Percentiles rank a stretch among this genome's conserved stretches.
These are phyloP conservation scores for Talaromyces nanjingensis DNA, from an alignment of 495 filamentous ascomycete species.

Conservation along the genomic window DNA sequence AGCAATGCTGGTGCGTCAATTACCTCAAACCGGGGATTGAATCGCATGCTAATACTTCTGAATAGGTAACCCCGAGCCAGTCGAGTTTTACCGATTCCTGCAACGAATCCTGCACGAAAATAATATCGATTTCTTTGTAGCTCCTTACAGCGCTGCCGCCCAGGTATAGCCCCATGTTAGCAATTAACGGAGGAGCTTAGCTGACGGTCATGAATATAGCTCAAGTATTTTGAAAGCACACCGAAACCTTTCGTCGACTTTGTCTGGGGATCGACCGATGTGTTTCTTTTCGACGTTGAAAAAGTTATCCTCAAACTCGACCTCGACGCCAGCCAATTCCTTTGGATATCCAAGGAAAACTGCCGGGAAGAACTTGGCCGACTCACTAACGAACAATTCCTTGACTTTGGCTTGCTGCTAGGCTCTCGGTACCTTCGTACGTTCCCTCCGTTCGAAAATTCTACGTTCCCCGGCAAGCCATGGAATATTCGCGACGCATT, in stretches of 20 bases:
- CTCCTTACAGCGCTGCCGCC: constrained; percentile 83
- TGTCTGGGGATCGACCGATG: constrained; percentile 78
- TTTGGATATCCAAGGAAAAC: constrained; percentile 62
- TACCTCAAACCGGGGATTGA: neutral
- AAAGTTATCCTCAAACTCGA: constrained; percentile 77
- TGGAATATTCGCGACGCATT: constrained; percentile 60
- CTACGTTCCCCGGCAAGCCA: constrained; percentile 32
- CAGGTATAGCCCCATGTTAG: constrained; percentile 49
- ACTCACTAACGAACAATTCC: constrained; percentile 64
- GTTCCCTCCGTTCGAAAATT: constrained; percentile 67
- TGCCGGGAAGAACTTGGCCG: constrained; percentile 64
- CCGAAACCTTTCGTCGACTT: constrained; percentile 64
- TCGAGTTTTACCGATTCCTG: constrained; percentile 63
- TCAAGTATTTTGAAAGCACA: constrained; percentile 72
- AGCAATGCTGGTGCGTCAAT: constrained; percentile 61
- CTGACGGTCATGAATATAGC: constrained; percentile 35
- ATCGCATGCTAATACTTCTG: neutral
- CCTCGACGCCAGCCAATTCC: constrained; percentile 56
- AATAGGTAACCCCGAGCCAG: constrained; percentile 48
- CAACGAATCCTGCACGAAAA: constrained; percentile 64
- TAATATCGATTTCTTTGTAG: constrained; percentile 71
- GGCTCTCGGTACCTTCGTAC: constrained; percentile 72
- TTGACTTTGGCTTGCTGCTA: constrained; percentile 75
- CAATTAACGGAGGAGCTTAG: neutral
- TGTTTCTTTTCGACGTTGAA: constrained; percentile 79